Evolutionary conservation across 1,284 basidiomycete species (phyloP).

Genomic region (Rhodotorula glutinis): DNA sequence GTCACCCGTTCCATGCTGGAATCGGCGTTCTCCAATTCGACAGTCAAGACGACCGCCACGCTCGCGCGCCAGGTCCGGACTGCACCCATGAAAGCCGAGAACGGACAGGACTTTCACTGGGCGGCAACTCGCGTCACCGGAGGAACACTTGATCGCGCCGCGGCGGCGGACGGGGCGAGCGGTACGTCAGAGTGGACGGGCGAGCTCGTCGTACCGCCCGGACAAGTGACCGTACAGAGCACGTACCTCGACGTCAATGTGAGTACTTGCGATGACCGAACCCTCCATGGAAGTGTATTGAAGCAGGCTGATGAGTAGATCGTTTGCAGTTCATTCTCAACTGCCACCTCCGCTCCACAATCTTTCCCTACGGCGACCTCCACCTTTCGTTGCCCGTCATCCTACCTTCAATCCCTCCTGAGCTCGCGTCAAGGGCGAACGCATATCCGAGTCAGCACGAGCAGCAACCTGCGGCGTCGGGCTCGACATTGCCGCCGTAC

Average conservation of each 20-base stretch:
- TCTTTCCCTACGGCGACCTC: conserved; percentile 9
- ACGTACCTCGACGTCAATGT: conserved; percentile 15
- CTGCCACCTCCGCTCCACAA: conserved; percentile 18
- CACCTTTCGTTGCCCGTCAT: conserved; percentile 13
- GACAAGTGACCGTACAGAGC: conserved; percentile 14
- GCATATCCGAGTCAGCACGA: background rate
- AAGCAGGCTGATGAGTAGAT: background rate
- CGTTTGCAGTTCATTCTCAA: conserved; percentile 18
- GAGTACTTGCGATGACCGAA: too few relatives aligned
- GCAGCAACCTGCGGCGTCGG: background rate
- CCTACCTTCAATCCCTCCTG: conserved; percentile 20
- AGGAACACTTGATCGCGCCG: background rate
- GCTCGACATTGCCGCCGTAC: background rate
- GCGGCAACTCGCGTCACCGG: conserved; percentile 9
- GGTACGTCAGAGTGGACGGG: conserved; percentile 5
- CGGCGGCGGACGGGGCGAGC: background rate
- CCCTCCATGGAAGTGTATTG: too few relatives aligned
- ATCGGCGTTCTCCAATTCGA: background rate
- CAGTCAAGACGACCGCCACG: conserved; percentile 2
- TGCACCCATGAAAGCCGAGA: conserved; percentile 10
- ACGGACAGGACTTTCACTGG: conserved; percentile 15
- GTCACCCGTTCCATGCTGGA: background rate
- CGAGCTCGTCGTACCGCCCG: conserved; percentile 1
- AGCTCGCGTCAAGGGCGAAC: background rate
- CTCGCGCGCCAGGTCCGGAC: conserved; percentile 23